Percentiles rank a stretch among this genome's conserved stretches.
These are phyloP conservation scores for Aspergillus biplanus DNA, from an alignment of 495 filamentous ascomycete species.

Conservation along the genomic window DNA sequence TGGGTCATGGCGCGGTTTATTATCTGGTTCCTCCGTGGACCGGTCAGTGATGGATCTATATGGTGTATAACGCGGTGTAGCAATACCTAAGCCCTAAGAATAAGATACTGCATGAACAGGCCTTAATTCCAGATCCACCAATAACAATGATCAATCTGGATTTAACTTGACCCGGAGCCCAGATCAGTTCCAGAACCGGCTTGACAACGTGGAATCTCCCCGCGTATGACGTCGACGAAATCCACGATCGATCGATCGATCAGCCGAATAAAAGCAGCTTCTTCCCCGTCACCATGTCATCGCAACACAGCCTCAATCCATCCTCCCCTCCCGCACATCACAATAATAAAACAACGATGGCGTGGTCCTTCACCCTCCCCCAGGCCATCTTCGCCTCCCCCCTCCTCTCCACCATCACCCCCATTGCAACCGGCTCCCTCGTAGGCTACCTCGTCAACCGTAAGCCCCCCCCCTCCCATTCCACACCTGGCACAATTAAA, in stretches of 20 bases:
- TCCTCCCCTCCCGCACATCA: background rate
- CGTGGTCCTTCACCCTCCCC: constrained; percentile 42
- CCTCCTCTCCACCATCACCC: constrained; percentile 37
- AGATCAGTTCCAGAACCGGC: background rate
- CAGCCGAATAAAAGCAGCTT: background rate
- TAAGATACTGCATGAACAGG: too few relatives aligned
- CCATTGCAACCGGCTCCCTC: constrained; percentile 35
- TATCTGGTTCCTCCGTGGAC: constrained; percentile 36
- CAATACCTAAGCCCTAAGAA: too few relatives aligned
- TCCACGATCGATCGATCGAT: constrained; percentile 11
- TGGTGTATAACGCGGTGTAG: background rate
- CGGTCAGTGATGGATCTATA: background rate
- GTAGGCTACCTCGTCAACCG: constrained; percentile 41
- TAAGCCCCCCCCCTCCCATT: constrained; percentile 18
- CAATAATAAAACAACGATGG: constrained; percentile 26
- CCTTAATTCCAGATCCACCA: too few relatives aligned
- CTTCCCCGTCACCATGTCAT: background rate
- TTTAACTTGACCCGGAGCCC: background rate
- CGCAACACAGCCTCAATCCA: background rate
- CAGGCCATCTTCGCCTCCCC: constrained; percentile 41
- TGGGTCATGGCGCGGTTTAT: constrained; percentile 36
- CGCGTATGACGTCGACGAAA: constrained; percentile 3
- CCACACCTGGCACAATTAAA: background rate
- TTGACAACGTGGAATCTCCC: background rate
- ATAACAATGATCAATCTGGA: too few relatives aligned